Conservation (phyloP, 31 red algal species). For the Endocladia muricata region DNA sequence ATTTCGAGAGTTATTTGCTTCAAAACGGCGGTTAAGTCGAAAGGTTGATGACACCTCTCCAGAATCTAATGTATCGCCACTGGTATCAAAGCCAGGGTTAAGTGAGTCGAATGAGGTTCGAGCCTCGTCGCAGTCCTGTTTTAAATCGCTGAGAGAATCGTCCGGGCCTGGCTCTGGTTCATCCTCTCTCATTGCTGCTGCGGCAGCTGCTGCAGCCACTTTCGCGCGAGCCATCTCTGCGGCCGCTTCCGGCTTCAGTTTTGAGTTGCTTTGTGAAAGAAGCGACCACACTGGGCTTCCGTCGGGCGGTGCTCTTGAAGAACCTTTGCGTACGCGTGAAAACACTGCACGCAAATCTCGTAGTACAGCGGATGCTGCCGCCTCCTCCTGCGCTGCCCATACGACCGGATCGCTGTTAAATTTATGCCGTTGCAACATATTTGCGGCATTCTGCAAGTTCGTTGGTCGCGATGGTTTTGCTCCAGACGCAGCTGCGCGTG, state of each 20-base stretch:
- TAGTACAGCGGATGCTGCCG: neutral
- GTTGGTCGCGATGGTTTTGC: neutral
- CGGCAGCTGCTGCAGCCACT: slow-evolving; percentile 64
- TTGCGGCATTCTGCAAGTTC: no score
- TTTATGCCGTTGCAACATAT: neutral
- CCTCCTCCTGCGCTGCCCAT: slow-evolving; percentile 32
- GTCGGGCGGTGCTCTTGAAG: slow-evolving; percentile 5
- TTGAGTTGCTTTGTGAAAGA: neutral
- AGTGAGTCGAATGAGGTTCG: neutral
- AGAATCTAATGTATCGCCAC: neutral
- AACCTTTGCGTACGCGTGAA: neutral
- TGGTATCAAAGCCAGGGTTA: neutral
- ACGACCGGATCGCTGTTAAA: slow-evolving; percentile 10
- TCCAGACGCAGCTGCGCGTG: slow-evolving; percentile 3
- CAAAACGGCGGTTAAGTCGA: neutral
- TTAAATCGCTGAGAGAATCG: neutral
- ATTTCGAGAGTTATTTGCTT: neutral
- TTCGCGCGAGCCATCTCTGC: slow-evolving; percentile 67
- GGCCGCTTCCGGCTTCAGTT: slow-evolving; percentile 56
- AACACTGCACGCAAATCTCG: slow-evolving; percentile 2
- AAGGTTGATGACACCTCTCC: neutral
- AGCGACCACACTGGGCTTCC: slow-evolving; percentile 20
- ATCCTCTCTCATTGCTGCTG: slow-evolving; percentile 43
- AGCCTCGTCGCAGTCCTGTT: no score
- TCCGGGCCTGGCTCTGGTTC: neutral